Conservation (phyloP, 768 basidiomycete genomes). For the Scleroderma citrinum region DNA sequence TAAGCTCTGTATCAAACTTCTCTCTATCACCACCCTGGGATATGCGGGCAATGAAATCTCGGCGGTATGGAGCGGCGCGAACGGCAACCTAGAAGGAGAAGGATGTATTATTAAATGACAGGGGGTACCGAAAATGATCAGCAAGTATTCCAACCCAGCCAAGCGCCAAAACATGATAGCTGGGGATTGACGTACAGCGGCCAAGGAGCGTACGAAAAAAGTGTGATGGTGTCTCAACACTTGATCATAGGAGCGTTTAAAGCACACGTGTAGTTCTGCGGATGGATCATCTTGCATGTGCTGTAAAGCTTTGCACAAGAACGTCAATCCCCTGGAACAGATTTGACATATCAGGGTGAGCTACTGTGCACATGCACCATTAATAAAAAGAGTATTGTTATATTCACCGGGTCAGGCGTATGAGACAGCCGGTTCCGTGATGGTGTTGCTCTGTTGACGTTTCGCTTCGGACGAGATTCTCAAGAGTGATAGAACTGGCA, state of each 20-base stretch:
- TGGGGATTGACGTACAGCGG: slow-evolving; percentile 20
- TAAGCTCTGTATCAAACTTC: slow-evolving; percentile 52
- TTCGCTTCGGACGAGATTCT: slow-evolving; percentile 53
- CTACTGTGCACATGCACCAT: neutral
- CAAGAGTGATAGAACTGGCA: slow-evolving; percentile 48
- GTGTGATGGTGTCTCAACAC: slow-evolving; percentile 62
- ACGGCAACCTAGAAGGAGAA: slow-evolving; percentile 44
- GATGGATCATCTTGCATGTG: slow-evolving; percentile 51
- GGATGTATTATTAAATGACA: no score
- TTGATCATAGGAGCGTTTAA: slow-evolving; percentile 64
- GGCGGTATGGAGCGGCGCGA: slow-evolving; percentile 55
- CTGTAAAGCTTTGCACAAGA: slow-evolving; percentile 63
- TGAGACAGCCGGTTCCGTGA: slow-evolving; percentile 55
- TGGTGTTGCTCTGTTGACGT: slow-evolving; percentile 31
- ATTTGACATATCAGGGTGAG: slow-evolving; percentile 5
- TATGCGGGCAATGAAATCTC: slow-evolving; percentile 57
- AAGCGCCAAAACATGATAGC: neutral
- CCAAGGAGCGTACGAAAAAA: slow-evolving; percentile 56
- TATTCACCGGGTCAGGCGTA: slow-evolving; percentile 57
- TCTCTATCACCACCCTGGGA: slow-evolving; percentile 58
- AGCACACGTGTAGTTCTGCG: slow-evolving; percentile 59
- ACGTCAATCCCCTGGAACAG: slow-evolving; percentile 51
- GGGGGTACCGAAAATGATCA: slow-evolving; percentile 2
- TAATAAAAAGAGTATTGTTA: slow-evolving; percentile 15
- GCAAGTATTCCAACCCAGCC: neutral